Evolutionary conservation across 2,329 filamentous ascomycete species (phyloP), one percentile per base, ranked within the genome.

Genomic region (Plectosphaerella sp.): DNA sequence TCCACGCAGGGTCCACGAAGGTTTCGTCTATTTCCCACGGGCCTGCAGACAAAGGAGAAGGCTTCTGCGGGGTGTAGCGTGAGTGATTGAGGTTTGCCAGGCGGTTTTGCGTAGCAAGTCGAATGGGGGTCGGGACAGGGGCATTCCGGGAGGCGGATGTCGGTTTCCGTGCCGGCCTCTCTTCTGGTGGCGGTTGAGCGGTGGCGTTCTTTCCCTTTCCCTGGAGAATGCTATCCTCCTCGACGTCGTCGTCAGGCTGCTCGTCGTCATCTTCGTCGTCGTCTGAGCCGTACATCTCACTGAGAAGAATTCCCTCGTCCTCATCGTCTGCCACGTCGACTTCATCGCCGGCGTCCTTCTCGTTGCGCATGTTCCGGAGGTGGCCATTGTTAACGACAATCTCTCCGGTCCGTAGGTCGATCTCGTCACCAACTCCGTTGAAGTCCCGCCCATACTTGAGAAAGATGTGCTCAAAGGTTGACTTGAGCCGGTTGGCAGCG

Each of bases 381-480:
- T 97, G 94, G 0, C 94, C 93, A 74, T 96, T 94, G 68, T 97
- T 81, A 52, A 97, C 85, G n/a, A 96, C 78, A 46, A 97, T 84
- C 53, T 89, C 77, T 50, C 90, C 91, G 0, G 89, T 93, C 48
- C 77, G 75, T 52, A 96, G 75, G 67, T 97, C 90, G 61, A 97
- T 91, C 71, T 96, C 91, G 67, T 97, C 93, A 50, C 87, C 91
- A 48, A 93, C 78, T 5, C 86, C 88, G 2, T 84, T 84, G 62
- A 96, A 96, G 65, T 97, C 88, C 57, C 79, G 85, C 50, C 80
- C 85, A 66, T 96, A 97, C 67, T 96, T 97, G 55, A 87, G 82
- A 65, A 96, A 96, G 51, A 97, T 96, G 52, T 82, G 76, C 64
- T 96, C 91, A 66, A 96, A 94, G 5, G 84, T 84, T n/a, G 84